These are phyloP conservation scores for Hygrophila difformis DNA, from an alignment of 257 asterid genomes.

Conservation along the genomic window DNA sequence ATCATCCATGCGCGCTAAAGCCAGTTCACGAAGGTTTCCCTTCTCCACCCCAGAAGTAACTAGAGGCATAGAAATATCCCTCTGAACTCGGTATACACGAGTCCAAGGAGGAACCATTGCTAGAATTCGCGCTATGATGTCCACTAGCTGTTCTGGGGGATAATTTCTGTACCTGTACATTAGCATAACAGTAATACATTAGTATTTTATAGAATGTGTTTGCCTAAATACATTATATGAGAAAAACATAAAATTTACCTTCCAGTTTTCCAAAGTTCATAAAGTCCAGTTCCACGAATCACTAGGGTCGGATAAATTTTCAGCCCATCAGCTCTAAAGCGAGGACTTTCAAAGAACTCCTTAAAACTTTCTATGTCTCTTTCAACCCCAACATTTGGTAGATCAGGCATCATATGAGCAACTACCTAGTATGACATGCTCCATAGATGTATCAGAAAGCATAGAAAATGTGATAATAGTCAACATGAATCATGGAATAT, in stretches of 20 bases:
- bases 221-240: background rate
- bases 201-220: background rate
- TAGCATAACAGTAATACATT: constrained; percentile 6
- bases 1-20: constrained; percentile 97
- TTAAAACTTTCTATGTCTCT: constrained; percentile 97
- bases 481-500: background rate
- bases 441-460: constrained; percentile 3
- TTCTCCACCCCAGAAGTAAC: constrained; percentile 99
- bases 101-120: constrained; percentile 99
- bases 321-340: constrained; percentile 90
- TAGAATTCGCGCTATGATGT: constrained; percentile 90
- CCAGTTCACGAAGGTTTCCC: constrained; percentile 95
- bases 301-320: constrained; percentile 97
- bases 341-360: constrained; percentile 95
- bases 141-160: constrained; percentile 98
- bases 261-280: constrained; percentile 99
- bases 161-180: constrained; percentile 74
- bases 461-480: no score
- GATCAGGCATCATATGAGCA: constrained; percentile 99
- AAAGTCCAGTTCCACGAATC: constrained; percentile 97
- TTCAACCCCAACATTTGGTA: constrained; percentile 97
- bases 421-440: constrained; percentile 54
- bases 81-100: constrained; percentile 96
- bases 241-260: constrained; percentile 29
- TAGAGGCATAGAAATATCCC: constrained; percentile 98